These are phyloP conservation scores for Diddensiella transvaalensis DNA, from an alignment of 805 yeast genomes.

Conservation along the genomic window DNA sequence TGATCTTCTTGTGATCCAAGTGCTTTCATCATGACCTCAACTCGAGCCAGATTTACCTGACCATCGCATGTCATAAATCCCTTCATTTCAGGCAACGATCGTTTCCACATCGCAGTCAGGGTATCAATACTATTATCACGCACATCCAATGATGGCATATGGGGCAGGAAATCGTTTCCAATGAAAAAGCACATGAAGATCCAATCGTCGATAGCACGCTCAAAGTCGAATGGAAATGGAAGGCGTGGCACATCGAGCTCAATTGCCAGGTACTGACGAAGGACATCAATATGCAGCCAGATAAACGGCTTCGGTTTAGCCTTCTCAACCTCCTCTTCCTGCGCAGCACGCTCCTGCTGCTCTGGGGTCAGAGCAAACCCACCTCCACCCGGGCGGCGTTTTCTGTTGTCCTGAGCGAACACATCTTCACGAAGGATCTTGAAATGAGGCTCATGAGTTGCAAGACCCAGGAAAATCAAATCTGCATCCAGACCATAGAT, in stretches of 20 bases:
- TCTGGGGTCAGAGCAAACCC: constrained; percentile 59
- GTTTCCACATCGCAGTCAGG: constrained; percentile 80
- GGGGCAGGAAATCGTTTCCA: constrained; percentile 98
- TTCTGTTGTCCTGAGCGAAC: constrained; percentile 65
- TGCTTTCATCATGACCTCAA: constrained; percentile 61
- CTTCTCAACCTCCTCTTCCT: constrained; percentile 34
- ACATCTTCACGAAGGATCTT: constrained; percentile 93
- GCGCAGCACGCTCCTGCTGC: constrained; percentile 40
- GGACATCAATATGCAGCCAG: constrained; percentile 86
- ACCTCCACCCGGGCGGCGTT: constrained; percentile 33
- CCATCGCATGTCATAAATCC: constrained; percentile 93
- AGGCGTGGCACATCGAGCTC: constrained; percentile 71
- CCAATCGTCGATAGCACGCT: constrained; percentile 98
- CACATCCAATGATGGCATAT: constrained; percentile 89
- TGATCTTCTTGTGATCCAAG: constrained; percentile 73
- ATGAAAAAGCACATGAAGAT: constrained; percentile 97
- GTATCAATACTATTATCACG: constrained; percentile 90
- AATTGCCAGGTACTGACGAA: constrained; percentile 81
- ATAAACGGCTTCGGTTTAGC: constrained; percentile 63
- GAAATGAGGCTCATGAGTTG: constrained; percentile 98
- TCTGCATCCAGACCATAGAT: constrained; percentile 98
- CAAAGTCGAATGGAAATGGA: constrained; percentile 77
- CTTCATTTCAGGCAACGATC: constrained; percentile 57
- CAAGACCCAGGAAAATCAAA: constrained; percentile 89
- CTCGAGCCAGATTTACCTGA: constrained; percentile 65